A percentile compares a stretch with the other conserved stretches of the same genome.
Conservation (phyloP, 306 rosid genomes). For the Glycyrrhiza uralensis region DNA sequence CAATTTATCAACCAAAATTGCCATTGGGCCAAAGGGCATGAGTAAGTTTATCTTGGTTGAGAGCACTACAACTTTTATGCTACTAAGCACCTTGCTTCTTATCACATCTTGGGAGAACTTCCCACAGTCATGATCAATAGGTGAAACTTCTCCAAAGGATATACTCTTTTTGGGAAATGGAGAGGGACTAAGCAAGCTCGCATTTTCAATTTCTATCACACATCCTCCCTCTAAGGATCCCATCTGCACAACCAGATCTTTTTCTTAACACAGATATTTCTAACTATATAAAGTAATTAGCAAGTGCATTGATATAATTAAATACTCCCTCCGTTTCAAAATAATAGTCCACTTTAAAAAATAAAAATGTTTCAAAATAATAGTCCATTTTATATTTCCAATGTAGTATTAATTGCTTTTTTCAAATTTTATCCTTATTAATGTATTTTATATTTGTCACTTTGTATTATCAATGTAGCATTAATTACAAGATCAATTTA, state of each 20-base stretch:
- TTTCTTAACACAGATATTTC: background rate
- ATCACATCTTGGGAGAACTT: constrained; percentile 14
- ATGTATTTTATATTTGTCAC: no score
- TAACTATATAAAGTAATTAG: background rate
- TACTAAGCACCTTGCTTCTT: constrained; percentile 34
- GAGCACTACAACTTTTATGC: constrained; percentile 56
- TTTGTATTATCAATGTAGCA: no score
- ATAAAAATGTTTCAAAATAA: no score
- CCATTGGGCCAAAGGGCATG: constrained; percentile 70
- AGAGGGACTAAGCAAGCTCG: background rate
- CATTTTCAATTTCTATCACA: constrained; percentile 12
- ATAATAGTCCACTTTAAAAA: no score
- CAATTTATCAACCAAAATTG: constrained; percentile 47
- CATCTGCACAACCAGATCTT: constrained; percentile 1
- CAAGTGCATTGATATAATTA: background rate
- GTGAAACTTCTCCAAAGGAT: constrained; percentile 6
- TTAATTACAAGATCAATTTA: no score
- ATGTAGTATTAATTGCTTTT: no score
- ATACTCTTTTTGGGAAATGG: background rate
- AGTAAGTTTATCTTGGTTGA: constrained; percentile 67
- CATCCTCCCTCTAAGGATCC: constrained; percentile 12
- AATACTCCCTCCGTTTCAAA: no score
- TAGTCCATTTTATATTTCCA: no score
- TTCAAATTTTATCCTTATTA: no score
- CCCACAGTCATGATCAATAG: constrained; percentile 5